Evolutionary conservation across 495 filamentous ascomycete genomes (phyloP).

Genomic region (Trichoderma virens): DNA sequence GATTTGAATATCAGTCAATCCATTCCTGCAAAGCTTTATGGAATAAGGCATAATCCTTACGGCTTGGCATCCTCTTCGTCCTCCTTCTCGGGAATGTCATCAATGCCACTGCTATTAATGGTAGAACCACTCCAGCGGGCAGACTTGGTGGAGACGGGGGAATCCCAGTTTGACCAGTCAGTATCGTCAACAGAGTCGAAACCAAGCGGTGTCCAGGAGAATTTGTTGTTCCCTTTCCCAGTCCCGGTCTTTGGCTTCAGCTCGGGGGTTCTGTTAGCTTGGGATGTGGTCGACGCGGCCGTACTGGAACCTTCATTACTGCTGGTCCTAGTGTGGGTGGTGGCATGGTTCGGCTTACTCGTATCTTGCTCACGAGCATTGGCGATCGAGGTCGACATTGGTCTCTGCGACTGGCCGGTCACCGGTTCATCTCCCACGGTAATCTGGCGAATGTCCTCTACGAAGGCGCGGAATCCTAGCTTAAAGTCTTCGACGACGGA

Average conservation of each 20-base stretch:
- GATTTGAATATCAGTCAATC: neutral
- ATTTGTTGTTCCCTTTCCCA: slow-evolving; percentile 31
- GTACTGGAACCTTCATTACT: slow-evolving; percentile 15
- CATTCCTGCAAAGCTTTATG: neutral
- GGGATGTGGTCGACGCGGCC: slow-evolving; percentile 16
- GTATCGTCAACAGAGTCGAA: slow-evolving; percentile 53
- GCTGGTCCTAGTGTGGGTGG: slow-evolving; percentile 21
- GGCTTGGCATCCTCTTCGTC: slow-evolving; percentile 29
- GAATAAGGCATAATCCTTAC: slow-evolving; percentile 25
- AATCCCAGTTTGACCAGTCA: slow-evolving; percentile 68
- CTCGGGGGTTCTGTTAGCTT: slow-evolving; percentile 14
- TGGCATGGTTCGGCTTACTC: slow-evolving; percentile 5
- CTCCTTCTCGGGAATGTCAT: slow-evolving; percentile 33
- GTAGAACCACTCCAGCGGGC: slow-evolving; percentile 44
- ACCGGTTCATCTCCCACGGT: slow-evolving; percentile 90
- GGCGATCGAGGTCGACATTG: slow-evolving; percentile 10
- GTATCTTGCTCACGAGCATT: slow-evolving; percentile 7
- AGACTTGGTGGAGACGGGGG: slow-evolving; percentile 39
- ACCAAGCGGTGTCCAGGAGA: slow-evolving; percentile 41
- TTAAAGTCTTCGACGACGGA: slow-evolving; percentile 87
- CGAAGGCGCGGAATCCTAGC: slow-evolving; percentile 90
- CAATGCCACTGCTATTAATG: slow-evolving; percentile 26
- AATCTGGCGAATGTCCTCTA: slow-evolving; percentile 90
- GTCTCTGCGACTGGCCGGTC: slow-evolving; percentile 41
- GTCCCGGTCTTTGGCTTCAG: slow-evolving; percentile 25